A percentile compares a stretch with the other conserved stretches of the same genome.
phyloP scores from a whole-genome alignment of 768 basidiomycete species.

The Lentinula aciculospora region DNA sequence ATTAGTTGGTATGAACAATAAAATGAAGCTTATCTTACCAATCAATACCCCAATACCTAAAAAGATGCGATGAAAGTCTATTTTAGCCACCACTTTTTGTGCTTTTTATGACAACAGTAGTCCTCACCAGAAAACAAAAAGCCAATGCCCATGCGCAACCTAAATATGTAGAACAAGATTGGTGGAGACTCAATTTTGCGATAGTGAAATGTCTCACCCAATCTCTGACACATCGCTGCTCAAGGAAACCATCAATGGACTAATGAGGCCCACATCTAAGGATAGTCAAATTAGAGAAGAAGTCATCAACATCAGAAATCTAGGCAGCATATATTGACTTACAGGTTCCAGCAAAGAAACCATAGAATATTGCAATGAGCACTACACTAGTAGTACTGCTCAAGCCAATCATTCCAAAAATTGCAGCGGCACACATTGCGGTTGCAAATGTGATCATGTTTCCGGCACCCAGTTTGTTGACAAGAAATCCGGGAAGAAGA shows the following conservation, averaged over 20 bases:
- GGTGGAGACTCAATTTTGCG: not conserved
- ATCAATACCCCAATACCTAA: not conserved
- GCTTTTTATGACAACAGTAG: not conserved
- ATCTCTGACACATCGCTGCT: constrained; percentile 25
- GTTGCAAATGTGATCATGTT: constrained; percentile 19
- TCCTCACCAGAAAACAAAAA: not conserved
- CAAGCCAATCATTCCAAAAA: constrained; percentile 29
- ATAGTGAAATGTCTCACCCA: constrained; percentile 20
- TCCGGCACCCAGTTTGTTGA: constrained; percentile 19
- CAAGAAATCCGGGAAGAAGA: constrained; percentile 28
- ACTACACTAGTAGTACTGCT: constrained; percentile 9
- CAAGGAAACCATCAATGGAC: constrained; percentile 24
- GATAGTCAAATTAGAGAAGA: not conserved
- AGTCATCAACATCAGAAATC: not conserved
- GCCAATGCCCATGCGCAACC: not conserved
- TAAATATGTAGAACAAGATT: no score
- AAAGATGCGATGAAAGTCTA: not conserved
- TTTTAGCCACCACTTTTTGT: no score
- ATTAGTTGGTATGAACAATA: not conserved
- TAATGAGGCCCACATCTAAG: constrained; percentile 23
- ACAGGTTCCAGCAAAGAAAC: constrained; percentile 30
- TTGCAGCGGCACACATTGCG: constrained; percentile 16
- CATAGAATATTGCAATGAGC: constrained; percentile 23
- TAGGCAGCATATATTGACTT: constrained; percentile 5
- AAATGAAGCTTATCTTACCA: not conserved